A percentile compares a stretch with the other conserved stretches of the same genome.
Evolutionary conservation across 2,329 filamentous ascomycete genomes (phyloP).

Genomic region (Xylogone sp.): DNA sequence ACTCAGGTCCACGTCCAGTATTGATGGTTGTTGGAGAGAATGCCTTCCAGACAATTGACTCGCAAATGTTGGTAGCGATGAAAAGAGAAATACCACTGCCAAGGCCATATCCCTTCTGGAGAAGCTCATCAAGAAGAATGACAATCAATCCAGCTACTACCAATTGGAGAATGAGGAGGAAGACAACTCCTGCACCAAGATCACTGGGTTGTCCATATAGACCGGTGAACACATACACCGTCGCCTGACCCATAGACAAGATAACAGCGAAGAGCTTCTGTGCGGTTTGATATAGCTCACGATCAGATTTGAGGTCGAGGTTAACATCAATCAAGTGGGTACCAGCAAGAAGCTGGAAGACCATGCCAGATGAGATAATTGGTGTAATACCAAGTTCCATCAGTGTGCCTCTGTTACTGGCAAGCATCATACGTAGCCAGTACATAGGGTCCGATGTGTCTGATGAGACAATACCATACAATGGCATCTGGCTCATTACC

Average conservation of each 20-base stretch:
- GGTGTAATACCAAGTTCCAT: conserved; percentile 98
- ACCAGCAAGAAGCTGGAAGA: conserved; percentile 98
- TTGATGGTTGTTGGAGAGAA: conserved; percentile 99
- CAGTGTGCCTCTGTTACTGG: conserved; percentile 93
- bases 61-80: conserved; percentile 99
- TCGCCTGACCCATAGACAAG: conserved; percentile 93
- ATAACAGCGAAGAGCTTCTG: conserved; percentile 99
- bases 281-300: conserved; percentile 98
- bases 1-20: conserved; percentile 97
- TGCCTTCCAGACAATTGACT: conserved; percentile 99
- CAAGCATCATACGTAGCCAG: conserved; percentile 99
- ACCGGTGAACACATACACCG: conserved; percentile 96
- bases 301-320: conserved; percentile 99
- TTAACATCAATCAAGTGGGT: conserved; percentile 99
- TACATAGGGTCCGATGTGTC: conserved; percentile 98
- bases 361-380: conserved; percentile 99
- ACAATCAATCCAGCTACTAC: conserved; percentile 97
- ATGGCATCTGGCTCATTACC: conserved; percentile 99
- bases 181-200: conserved; percentile 95
- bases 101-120: conserved; percentile 98
- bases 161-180: conserved; percentile 96
- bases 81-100: conserved; percentile 98
- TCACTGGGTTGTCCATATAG: conserved; percentile 96
- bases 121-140: conserved; percentile 96
- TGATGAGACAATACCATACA: conserved; percentile 98